Conservation (phyloP, 345 rosid species). For the Angophora floribunda region DNA sequence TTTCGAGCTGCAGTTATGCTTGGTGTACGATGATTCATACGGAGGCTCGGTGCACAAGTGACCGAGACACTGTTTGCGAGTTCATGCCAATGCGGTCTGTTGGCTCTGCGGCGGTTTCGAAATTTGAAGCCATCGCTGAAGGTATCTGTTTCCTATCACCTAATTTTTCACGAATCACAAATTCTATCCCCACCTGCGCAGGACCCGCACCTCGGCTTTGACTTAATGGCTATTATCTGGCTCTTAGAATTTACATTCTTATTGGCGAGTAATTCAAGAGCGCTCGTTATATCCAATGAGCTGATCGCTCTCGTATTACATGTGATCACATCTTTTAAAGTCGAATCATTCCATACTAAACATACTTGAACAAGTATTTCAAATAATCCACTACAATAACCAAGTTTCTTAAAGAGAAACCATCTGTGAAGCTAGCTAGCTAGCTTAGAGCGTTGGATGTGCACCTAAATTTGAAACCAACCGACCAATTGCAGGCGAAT, state of each 20-base stretch:
- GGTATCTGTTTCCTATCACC: neutral
- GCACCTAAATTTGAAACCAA: neutral
- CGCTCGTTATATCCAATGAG: neutral
- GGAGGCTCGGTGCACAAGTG: neutral
- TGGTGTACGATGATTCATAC: neutral
- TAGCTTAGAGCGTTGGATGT: neutral
- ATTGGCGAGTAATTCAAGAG: neutral
- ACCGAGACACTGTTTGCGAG: neutral
- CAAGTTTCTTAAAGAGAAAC: neutral
- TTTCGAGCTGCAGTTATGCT: neutral
- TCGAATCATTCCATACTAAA: neutral
- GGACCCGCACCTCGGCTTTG: neutral
- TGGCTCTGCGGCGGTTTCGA: neutral
- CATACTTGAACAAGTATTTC: neutral
- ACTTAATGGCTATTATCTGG: neutral
- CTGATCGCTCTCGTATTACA: neutral
- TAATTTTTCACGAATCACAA: neutral
- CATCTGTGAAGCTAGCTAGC: neutral
- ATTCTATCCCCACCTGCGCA: neutral
- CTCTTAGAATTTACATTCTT: neutral
- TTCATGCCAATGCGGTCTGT: neutral
- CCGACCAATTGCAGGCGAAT: neutral
- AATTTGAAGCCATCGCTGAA: neutral
- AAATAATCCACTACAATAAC: neutral
- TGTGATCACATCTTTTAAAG: neutral